Base-by-base conservation (phyloP, 2,329 filamentous ascomycete species). In the Fusarium nurragi region DNA sequence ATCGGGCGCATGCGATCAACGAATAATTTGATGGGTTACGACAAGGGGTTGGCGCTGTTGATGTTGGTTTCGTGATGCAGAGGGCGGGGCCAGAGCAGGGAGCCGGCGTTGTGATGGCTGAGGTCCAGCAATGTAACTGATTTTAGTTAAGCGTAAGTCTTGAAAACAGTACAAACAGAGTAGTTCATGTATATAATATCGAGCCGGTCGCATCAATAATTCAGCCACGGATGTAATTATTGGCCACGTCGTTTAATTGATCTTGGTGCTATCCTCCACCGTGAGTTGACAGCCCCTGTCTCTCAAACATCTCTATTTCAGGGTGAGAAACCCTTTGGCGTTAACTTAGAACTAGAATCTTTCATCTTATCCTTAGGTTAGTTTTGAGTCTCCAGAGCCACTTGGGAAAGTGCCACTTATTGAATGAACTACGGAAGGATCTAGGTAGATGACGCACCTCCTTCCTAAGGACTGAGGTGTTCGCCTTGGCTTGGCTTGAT, bases 51-150 rank as follows among this genome's bases (percentile, higher is more conserved):
- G 36, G 43, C 18, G 19, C 26, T 22, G 23, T 44, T 38, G 30
- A 44, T 60, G n/a, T 11, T 40, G 21, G 45, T 52, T 54, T 41
- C 49, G 32, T 49, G 25, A 30, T 48, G 51, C 52, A 36, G 28
- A 21, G 36, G 49, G 34, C 26, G 26, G 34, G 51, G 30, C 43
- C 32, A 44, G 41, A 63, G 64, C 50, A 60, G 30, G 53, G 39
- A 60, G 53, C 53, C 43, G 36, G 55, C 59, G 64, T 59, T 66
- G 66, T 66, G 57, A 49, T 61, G 43, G 44, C 51, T 65, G 44
- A 48, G 41, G 30, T 44, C 37, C 38, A 53, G 32, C 26, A 44
- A 52, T 28, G 19, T 43, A 47, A 64, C 57, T 67, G 64, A 69
- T 70, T 70, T 69, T 64, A 69, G 69, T 59, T 21, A 38, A 51